phyloP scores from a whole-genome alignment of 2,329 filamentous ascomycete genomes.

The Lachnellula cervina region DNA sequence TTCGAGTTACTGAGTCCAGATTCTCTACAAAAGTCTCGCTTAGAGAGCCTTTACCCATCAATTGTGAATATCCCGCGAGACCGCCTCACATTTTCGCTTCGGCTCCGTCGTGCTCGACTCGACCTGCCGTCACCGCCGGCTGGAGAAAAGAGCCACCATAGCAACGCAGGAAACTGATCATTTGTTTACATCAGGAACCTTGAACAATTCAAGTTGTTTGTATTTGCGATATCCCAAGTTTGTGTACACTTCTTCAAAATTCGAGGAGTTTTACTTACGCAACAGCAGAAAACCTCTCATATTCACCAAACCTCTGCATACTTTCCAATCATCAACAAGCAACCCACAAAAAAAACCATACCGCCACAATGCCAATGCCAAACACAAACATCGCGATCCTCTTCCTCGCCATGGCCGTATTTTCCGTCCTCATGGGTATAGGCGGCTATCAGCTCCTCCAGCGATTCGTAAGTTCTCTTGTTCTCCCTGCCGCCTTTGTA shows the following conservation, averaged over 20 bases:
- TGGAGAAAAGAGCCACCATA: not conserved
- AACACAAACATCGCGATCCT: not conserved
- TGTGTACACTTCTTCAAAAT: too few relatives aligned
- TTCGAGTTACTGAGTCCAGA: conserved; percentile 1
- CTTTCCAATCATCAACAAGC: not conserved
- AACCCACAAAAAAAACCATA: not conserved
- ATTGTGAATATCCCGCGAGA: not conserved
- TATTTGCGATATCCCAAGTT: too few relatives aligned
- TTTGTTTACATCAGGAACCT: not conserved
- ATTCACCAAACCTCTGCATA: too few relatives aligned
- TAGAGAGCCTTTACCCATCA: not conserved
- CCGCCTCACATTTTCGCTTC: not conserved
- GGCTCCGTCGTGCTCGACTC: not conserved
- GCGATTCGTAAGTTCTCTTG: not conserved
- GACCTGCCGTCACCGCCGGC: not conserved
- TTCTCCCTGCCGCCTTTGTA: not conserved
- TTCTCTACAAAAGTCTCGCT: not conserved
- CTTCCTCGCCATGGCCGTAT: not conserved
- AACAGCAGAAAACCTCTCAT: too few relatives aligned
- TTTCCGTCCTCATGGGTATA: not conserved
- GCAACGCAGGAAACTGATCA: not conserved
- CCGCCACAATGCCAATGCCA: not conserved
- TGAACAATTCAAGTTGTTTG: not conserved
- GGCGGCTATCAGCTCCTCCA: not conserved
- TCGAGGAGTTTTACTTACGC: too few relatives aligned